A percentile compares a stretch with the other conserved stretches of the same genome.
These are phyloP conservation scores for Skeletonema tropicum DNA, from an alignment of 108 stramenopile genomes.

Conservation along the genomic window DNA sequence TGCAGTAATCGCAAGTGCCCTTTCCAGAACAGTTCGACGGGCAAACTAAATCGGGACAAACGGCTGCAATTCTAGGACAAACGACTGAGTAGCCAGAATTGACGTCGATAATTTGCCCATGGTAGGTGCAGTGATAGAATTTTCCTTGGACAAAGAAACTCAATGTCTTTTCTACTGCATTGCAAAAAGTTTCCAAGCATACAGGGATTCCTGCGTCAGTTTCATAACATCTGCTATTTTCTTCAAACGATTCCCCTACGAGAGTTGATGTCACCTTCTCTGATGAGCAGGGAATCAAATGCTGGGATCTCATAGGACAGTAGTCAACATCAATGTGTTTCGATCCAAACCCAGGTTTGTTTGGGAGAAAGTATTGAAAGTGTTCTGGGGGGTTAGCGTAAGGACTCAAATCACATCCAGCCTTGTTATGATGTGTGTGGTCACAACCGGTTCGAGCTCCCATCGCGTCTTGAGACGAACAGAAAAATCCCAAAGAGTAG, in stretches of 20 bases:
- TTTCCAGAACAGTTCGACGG: constrained; percentile 51
- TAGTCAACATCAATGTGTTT: constrained; percentile 24
- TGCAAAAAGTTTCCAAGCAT: constrained; percentile 49
- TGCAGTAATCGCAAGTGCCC: constrained; percentile 49
- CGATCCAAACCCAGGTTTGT: constrained; percentile 37
- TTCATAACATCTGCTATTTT: constrained; percentile 44
- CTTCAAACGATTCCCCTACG: constrained; percentile 32
- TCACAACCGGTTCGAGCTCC: constrained; percentile 46
- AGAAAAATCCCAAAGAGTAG: constrained; percentile 54
- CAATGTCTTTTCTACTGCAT: constrained; percentile 43
- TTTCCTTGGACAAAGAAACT: constrained; percentile 41
- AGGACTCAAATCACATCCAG: constrained; percentile 34
- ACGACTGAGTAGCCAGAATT: constrained; percentile 19
- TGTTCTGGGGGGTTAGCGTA: constrained; percentile 23
- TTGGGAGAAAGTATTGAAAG: constrained; percentile 29
- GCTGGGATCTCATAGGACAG: constrained; percentile 48
- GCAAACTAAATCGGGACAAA: constrained; percentile 53
- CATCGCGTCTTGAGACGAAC: constrained; percentile 17
- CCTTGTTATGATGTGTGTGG: constrained; percentile 54
- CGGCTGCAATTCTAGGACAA: constrained; percentile 42
- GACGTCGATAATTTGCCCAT: constrained; percentile 42
- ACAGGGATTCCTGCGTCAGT: constrained; percentile 37
- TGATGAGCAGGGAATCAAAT: constrained; percentile 38
- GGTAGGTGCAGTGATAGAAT: constrained; percentile 45
- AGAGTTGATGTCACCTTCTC: constrained; percentile 27